Conservation (phyloP, 2,329 filamentous ascomycete species). For the Thermothelomyces thermophilus region DNA sequence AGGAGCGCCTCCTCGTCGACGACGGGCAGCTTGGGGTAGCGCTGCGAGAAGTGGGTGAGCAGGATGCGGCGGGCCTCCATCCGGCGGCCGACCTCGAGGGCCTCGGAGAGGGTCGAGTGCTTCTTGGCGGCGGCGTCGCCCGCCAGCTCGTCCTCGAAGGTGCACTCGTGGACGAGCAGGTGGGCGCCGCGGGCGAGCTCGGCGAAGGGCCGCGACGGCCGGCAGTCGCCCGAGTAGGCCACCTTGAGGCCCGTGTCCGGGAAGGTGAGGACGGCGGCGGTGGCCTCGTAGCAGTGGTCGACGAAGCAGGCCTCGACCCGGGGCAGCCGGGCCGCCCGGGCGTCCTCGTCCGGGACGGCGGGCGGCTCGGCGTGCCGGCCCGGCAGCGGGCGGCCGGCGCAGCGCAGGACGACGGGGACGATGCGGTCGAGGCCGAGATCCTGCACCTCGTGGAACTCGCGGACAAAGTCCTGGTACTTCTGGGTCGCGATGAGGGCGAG, state of each 20-base stretch:
- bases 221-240: conserved; percentile 90
- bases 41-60: conserved; percentile 90
- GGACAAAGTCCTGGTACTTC: conserved; percentile 68
- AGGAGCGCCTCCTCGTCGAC: conserved; percentile 22
- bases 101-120: conserved; percentile 84
- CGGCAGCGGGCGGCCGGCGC: conserved; percentile 11
- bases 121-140: conserved; percentile 80
- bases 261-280: conserved; percentile 72
- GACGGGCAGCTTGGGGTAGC: conserved; percentile 70
- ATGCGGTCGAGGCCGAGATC: conserved; percentile 49
- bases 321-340: conserved; percentile 47
- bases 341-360: conserved; percentile 36
- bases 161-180: conserved; percentile 89
- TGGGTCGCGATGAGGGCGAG: conserved; percentile 63
- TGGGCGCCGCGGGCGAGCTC: conserved; percentile 67
- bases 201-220: conserved; percentile 66
- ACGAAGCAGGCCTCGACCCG: conserved; percentile 63
- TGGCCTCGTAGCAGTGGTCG: conserved; percentile 70
- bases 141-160: conserved; percentile 79
- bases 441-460: conserved; percentile 74
- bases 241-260: conserved; percentile 68
- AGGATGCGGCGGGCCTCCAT: conserved; percentile 79
- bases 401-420: conserved; percentile 4
- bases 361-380: conserved; percentile 25
- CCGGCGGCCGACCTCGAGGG: conserved; percentile 63